These are phyloP conservation scores for Tremella mesenterica DNA, from an alignment of 768 basidiomycete genomes.

Conservation along the genomic window DNA sequence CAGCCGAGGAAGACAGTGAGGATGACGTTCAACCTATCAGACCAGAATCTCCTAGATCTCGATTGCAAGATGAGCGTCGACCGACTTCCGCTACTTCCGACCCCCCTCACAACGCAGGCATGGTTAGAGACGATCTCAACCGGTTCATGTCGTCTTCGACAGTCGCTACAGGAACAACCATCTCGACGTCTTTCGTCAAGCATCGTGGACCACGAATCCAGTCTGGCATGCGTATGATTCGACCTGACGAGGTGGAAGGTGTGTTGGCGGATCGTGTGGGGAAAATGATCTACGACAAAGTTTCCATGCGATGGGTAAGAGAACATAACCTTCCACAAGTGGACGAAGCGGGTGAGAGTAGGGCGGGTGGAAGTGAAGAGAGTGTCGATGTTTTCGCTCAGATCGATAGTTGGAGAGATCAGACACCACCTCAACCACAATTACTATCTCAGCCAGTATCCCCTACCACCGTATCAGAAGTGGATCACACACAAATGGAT, in stretches of 20 bases:
- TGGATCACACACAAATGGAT: neutral
- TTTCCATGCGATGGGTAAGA: constrained; percentile 78
- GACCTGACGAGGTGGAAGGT: constrained; percentile 64
- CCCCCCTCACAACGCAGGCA: constrained; percentile 43
- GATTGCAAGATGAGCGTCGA: constrained; percentile 5
- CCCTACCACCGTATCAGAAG: constrained; percentile 4
- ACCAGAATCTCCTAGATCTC: constrained; percentile 1
- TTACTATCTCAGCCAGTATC: neutral
- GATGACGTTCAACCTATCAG: constrained; percentile 1
- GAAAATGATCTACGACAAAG: constrained; percentile 76
- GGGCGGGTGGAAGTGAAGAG: constrained; percentile 30
- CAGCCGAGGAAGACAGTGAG: constrained; percentile 44
- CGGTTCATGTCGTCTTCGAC: constrained; percentile 87
- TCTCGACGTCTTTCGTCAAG: constrained; percentile 75
- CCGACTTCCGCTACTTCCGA: constrained; percentile 7
- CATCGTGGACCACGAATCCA: constrained; percentile 36
- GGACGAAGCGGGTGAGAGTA: constrained; percentile 19
- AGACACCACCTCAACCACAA: constrained; percentile 32
- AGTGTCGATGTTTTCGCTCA: constrained; percentile 73
- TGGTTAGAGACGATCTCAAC: constrained; percentile 58
- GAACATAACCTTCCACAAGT: constrained; percentile 42
- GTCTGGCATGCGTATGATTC: constrained; percentile 56
- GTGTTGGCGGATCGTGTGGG: constrained; percentile 68
- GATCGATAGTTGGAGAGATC: constrained; percentile 74
- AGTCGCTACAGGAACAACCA: constrained; percentile 54